phyloP scores from a whole-genome alignment of 2,329 filamentous ascomycete genomes.

The Macrophomina pseudophaseolina region DNA sequence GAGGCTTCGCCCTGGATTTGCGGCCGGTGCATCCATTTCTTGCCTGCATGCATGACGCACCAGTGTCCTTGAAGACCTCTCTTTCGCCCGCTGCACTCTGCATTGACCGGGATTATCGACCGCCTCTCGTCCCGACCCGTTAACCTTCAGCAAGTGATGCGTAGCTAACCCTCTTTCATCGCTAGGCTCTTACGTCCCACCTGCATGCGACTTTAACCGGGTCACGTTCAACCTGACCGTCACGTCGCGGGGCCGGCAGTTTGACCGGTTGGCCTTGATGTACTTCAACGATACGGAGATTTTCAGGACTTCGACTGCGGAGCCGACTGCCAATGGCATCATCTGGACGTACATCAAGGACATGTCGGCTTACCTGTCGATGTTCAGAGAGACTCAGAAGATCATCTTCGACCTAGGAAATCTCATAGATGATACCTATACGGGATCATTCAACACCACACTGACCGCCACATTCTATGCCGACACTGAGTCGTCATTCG shows the following conservation, averaged over 20 bases:
- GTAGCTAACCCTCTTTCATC: slow-evolving; percentile 14
- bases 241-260: slow-evolving; percentile 73
- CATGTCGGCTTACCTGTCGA: slow-evolving; percentile 70
- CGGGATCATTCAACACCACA: slow-evolving; percentile 74
- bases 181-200: slow-evolving; percentile 68
- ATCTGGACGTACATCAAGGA: slow-evolving; percentile 80
- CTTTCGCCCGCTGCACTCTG: slow-evolving; percentile 6
- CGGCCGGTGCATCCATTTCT: neutral
- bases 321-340: slow-evolving; percentile 74
- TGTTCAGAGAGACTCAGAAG: slow-evolving; percentile 73
- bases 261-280: slow-evolving; percentile 76
- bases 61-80: neutral
- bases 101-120: slow-evolving; percentile 10
- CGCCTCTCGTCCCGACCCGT: slow-evolving; percentile 23
- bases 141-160: slow-evolving; percentile 19
- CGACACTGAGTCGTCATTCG: slow-evolving; percentile 46
- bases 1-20: slow-evolving; percentile 12
- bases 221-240: slow-evolving; percentile 79
- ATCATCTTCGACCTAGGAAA: slow-evolving; percentile 83
- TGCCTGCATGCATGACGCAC: slow-evolving; percentile 5
- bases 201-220: slow-evolving; percentile 72
- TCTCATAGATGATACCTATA: slow-evolving; percentile 72
- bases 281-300: slow-evolving; percentile 79
- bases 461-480: slow-evolving; percentile 75
- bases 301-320: slow-evolving; percentile 83